phyloP scores from a whole-genome alignment of 2,329 filamentous ascomycete genomes.

The Penicillium occitanis region DNA sequence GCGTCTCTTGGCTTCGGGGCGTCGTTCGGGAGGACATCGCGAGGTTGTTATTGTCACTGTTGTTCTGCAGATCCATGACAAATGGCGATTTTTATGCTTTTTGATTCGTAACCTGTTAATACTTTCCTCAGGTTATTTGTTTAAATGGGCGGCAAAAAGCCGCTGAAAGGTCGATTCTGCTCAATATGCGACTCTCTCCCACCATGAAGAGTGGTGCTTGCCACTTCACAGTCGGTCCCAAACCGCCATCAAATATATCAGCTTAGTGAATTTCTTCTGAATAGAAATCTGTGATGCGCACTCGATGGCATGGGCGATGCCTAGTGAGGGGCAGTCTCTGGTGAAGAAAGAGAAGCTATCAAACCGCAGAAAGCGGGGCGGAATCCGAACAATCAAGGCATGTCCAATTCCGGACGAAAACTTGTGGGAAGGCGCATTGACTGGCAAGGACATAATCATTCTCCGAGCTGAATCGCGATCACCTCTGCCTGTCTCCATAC shows the following conservation, averaged over 20 bases:
- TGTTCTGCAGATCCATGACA: background rate
- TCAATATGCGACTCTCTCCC: background rate
- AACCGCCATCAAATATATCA: background rate
- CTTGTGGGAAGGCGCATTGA: background rate
- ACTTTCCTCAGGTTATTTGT: background rate
- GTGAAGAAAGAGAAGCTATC: constrained; percentile 1
- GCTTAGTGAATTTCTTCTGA: background rate
- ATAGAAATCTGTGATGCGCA: background rate
- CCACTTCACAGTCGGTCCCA: background rate
- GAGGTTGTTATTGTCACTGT: background rate
- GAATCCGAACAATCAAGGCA: background rate
- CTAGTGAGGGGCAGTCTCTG: background rate
- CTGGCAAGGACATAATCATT: background rate
- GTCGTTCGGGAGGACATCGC: constrained; percentile 6
- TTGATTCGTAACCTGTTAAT: background rate
- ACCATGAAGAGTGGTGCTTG: background rate
- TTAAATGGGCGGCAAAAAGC: background rate
- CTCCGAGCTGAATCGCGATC: background rate
- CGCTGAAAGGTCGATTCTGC: background rate
- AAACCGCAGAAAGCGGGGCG: constrained; percentile 4
- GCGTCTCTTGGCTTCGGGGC: constrained; percentile 14
- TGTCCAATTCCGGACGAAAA: background rate
- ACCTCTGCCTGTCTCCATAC: background rate
- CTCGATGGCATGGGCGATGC: background rate
- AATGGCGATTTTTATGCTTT: no score